Conservation (phyloP, 2,329 filamentous ascomycete species). For the Emericellopsis cladophorae region DNA sequence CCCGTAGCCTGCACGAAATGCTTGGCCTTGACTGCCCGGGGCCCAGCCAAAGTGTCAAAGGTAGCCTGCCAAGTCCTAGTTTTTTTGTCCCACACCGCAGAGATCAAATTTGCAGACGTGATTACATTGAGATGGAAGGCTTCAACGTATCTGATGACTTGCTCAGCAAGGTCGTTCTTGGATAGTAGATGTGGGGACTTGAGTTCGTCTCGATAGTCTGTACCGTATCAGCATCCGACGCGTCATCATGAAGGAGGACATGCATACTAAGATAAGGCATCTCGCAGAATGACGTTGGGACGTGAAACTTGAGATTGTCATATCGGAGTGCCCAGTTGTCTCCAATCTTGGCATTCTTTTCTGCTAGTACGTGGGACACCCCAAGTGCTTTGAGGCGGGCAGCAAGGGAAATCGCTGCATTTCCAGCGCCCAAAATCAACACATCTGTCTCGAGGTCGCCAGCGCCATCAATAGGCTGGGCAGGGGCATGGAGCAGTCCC, state of each 20-base stretch:
- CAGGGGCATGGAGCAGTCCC: conserved; percentile 8
- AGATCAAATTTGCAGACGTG: conserved; percentile 11
- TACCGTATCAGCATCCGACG: background rate
- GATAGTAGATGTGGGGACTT: conserved; percentile 7
- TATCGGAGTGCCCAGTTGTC: conserved; percentile 27
- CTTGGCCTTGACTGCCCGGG: conserved; percentile 5
- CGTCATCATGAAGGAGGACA: conserved; percentile 7
- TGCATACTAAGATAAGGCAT: conserved; percentile 5
- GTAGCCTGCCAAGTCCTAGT: conserved; percentile 12
- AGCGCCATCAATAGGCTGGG: conserved; percentile 2
- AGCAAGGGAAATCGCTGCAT: conserved; percentile 16
- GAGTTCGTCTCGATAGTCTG: conserved; percentile 7
- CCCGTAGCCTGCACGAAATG: conserved; percentile 15
- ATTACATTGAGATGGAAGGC: conserved; percentile 19
- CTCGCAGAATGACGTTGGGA: conserved; percentile 13
- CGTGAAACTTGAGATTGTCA: conserved; percentile 23
- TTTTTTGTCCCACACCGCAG: conserved; percentile 10
- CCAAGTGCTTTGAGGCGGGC: conserved; percentile 24
- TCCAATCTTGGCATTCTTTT: conserved; percentile 18
- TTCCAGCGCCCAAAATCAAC: conserved; percentile 19
- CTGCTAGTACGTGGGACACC: conserved; percentile 20
- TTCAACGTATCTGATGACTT: conserved; percentile 12
- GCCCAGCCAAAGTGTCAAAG: conserved; percentile 6
- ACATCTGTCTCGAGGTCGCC: conserved; percentile 16
- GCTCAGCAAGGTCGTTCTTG: conserved; percentile 10